Evolutionary conservation across 225 moss, liverwort and hornwort genomes (phyloP).

Genomic region (Bryum argenteum): DNA sequence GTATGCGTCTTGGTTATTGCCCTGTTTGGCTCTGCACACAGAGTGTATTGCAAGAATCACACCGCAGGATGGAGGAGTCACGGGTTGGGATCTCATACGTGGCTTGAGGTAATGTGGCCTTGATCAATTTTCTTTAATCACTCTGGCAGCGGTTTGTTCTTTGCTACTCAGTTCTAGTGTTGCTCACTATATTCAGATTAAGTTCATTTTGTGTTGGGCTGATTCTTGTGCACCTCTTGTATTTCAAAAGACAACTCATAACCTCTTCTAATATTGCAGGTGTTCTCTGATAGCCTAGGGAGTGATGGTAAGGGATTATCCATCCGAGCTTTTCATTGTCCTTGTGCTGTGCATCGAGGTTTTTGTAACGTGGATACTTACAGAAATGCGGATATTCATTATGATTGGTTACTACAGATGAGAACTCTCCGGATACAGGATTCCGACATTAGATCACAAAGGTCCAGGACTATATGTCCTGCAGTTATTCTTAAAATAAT

Average conservation of each 20-base stretch:
- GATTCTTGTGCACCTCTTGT: constrained; percentile 14
- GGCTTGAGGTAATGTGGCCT: constrained; percentile 72
- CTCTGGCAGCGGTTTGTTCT: constrained; percentile 26
- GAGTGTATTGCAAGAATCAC: constrained; percentile 91
- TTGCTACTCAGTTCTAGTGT: constrained; percentile 19
- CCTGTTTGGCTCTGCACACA: constrained; percentile 52
- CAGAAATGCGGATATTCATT: constrained; percentile 10
- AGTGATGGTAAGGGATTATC: constrained; percentile 52
- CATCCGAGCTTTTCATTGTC: constrained; percentile 23
- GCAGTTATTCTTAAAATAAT: neutral
- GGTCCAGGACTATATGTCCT: neutral
- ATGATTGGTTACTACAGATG: constrained; percentile 6
- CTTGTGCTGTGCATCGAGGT: constrained; percentile 1
- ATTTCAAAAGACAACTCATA: constrained; percentile 27
- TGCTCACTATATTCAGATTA: constrained; percentile 7
- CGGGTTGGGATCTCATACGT: constrained; percentile 91
- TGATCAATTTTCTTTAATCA: neutral
- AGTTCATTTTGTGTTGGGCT: constrained; percentile 16
- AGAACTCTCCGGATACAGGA: neutral
- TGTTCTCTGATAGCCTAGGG: constrained; percentile 62
- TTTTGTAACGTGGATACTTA: neutral
- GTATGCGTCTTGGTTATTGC: constrained; percentile 23
- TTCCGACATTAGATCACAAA: neutral
- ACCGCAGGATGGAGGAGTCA: constrained; percentile 76
- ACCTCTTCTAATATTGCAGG: constrained; percentile 50